A percentile compares a stretch with the other conserved stretches of the same genome.
These are phyloP conservation scores for Rhynchospora tenuis DNA, from an alignment of 176 grass and related monocot genomes.

Conservation along the genomic window DNA sequence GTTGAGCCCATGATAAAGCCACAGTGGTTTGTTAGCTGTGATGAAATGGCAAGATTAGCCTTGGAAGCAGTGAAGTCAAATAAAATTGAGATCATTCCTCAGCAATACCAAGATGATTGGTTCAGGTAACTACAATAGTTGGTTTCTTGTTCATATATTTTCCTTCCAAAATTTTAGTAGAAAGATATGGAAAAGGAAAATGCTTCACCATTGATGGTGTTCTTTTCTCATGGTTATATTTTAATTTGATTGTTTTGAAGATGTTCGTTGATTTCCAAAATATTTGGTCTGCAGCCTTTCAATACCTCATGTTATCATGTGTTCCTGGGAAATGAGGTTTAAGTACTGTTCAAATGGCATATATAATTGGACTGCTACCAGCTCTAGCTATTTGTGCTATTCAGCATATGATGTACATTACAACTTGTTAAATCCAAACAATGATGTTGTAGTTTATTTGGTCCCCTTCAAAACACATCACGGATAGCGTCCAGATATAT, in stretches of 20 bases:
- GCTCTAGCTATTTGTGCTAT: neutral
- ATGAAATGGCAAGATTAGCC: slow-evolving; percentile 67
- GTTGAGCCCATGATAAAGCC: slow-evolving; percentile 84
- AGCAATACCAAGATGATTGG: slow-evolving; percentile 94
- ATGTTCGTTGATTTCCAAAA: neutral
- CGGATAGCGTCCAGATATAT: too few relatives aligned
- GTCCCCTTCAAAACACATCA: neutral
- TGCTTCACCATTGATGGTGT: neutral
- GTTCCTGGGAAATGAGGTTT: neutral
- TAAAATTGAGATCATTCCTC: slow-evolving; percentile 87
- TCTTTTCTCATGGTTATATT: neutral
- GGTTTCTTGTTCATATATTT: neutral
- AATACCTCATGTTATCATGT: neutral
- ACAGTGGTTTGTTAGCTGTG: slow-evolving; percentile 87
- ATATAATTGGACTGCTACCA: neutral
- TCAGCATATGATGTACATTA: neutral
- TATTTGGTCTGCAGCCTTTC: too few relatives aligned
- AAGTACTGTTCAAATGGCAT: neutral
- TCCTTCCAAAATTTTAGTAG: neutral
- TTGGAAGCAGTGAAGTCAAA: slow-evolving; percentile 74
- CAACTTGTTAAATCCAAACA: neutral
- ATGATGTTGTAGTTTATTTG: neutral
- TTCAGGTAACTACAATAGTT: slow-evolving; percentile 41
- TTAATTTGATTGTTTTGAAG: neutral
- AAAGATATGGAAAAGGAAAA: neutral